Percentiles rank a stretch among this genome's conserved stretches.
phyloP scores from a whole-genome alignment of 2,329 filamentous ascomycete species.

The Nannizzia gypsea region DNA sequence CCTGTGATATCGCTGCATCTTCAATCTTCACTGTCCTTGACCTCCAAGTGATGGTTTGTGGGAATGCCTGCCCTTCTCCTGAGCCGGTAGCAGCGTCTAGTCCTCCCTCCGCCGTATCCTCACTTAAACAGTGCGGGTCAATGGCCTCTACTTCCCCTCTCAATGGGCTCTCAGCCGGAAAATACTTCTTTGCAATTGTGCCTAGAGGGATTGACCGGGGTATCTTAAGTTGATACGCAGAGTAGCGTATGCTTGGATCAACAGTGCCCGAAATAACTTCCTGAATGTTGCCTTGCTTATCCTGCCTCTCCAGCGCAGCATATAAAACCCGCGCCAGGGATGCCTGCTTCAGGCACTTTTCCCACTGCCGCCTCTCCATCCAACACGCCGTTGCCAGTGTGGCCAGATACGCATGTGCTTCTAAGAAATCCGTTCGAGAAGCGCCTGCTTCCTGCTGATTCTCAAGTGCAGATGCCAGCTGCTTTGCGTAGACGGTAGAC shows the following conservation, averaged over 20 bases:
- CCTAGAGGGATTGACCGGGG: constrained; percentile 73
- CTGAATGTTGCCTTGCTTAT: constrained; percentile 66
- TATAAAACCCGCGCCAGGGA: constrained; percentile 73
- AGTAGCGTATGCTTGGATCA: constrained; percentile 87
- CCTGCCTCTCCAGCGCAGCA: constrained; percentile 53
- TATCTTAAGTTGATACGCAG: constrained; percentile 81
- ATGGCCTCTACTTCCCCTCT: constrained; percentile 57
- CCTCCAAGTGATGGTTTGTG: constrained; percentile 74
- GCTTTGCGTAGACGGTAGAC: constrained; percentile 57
- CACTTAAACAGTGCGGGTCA: constrained; percentile 55
- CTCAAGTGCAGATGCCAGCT: constrained; percentile 55
- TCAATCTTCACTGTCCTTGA: constrained; percentile 76
- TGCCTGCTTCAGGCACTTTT: constrained; percentile 62
- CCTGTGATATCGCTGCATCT: constrained; percentile 80
- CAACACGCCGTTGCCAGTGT: constrained; percentile 63
- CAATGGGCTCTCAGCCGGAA: constrained; percentile 52
- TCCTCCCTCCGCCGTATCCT: constrained; percentile 39
- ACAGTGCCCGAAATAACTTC: constrained; percentile 76
- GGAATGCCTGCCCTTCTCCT: constrained; percentile 41
- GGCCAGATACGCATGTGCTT: constrained; percentile 72
- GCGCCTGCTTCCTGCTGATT: constrained; percentile 54
- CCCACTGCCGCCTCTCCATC: constrained; percentile 85
- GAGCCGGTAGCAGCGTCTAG: constrained; percentile 31
- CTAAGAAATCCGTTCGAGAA: constrained; percentile 59
- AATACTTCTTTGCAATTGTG: constrained; percentile 65